A percentile compares a stretch with the other conserved stretches of the same genome.
These are phyloP conservation scores for Rhodotorula sp. DNA, from an alignment of 1,284 basidiomycete genomes.

Conservation along the genomic window DNA sequence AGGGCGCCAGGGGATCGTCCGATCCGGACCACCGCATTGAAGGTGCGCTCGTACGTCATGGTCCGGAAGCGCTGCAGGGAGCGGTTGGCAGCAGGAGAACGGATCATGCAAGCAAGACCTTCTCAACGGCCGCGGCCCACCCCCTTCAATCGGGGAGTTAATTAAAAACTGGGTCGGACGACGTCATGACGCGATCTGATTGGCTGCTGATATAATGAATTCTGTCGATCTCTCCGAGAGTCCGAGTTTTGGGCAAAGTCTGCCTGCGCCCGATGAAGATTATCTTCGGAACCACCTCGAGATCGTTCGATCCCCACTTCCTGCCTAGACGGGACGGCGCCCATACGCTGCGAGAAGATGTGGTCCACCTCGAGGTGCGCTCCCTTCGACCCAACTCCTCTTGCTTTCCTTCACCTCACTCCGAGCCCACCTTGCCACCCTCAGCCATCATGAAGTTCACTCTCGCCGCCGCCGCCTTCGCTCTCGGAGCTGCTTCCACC, in stretches of 20 bases:
- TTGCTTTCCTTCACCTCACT: background rate
- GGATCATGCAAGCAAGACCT: too few relatives aligned
- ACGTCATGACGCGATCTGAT: background rate
- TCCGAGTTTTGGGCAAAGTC: too few relatives aligned
- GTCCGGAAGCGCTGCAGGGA: too few relatives aligned
- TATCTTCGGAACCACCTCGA: background rate
- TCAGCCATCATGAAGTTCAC: constrained; percentile 22
- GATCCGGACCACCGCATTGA: too few relatives aligned
- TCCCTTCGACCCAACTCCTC: background rate
- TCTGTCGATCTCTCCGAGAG: too few relatives aligned
- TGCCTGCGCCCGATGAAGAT: too few relatives aligned
- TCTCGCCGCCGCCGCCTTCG: constrained; percentile 23
- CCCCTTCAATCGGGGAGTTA: too few relatives aligned
- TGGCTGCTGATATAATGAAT: background rate
- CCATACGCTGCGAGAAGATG: background rate
- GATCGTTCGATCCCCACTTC: background rate
- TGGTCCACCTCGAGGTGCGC: background rate
- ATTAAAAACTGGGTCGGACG: too few relatives aligned
- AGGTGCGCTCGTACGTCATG: too few relatives aligned
- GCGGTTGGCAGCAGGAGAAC: too few relatives aligned
- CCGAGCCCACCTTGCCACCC: background rate
- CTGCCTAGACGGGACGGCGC: background rate
- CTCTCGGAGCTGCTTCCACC: constrained; percentile 11
- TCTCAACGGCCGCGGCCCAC: too few relatives aligned
- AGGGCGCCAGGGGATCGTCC: too few relatives aligned